Evolutionary conservation across 2,329 filamentous ascomycete species (phyloP).

Genomic region (Fusarium abutilonis): DNA sequence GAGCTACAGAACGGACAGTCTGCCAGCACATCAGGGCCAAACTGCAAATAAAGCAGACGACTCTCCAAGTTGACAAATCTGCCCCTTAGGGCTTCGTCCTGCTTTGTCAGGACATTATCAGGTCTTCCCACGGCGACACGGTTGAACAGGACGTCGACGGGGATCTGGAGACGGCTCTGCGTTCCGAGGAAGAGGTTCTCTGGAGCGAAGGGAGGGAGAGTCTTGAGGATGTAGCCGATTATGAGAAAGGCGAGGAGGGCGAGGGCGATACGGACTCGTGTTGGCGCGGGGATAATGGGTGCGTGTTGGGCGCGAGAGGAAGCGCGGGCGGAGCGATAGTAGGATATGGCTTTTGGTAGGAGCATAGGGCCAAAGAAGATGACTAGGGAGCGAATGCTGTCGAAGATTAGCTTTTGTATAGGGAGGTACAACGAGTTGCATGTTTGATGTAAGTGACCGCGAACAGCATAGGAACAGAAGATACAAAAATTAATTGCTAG

Average conservation of each 20-base stretch:
- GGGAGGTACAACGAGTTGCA: not conserved
- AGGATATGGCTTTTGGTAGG: conserved; percentile 71
- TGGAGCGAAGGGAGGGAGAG: conserved; percentile 73
- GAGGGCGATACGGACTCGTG: conserved; percentile 65
- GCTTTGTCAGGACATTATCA: conserved; percentile 57
- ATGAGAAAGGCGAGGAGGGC: conserved; percentile 65
- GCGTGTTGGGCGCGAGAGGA: conserved; percentile 57
- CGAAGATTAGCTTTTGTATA: conserved; percentile 19
- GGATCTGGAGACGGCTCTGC: conserved; percentile 82
- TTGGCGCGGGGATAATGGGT: conserved; percentile 65
- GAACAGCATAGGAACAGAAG: not conserved
- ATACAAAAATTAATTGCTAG: not conserved
- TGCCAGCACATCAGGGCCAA: conserved; percentile 77
- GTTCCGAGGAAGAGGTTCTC: conserved; percentile 85
- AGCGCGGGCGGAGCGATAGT: conserved; percentile 67
- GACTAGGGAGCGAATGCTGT: conserved; percentile 64
- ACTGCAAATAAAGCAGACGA: conserved; percentile 83
- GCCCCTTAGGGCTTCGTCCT: conserved; percentile 72
- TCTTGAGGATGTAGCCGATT: conserved; percentile 62
- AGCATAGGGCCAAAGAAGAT: conserved; percentile 77
- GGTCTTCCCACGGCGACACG: conserved; percentile 71
- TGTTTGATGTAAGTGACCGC: conserved; percentile 9
- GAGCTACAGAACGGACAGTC: conserved; percentile 83
- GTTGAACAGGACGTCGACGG: conserved; percentile 84
- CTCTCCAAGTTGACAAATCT: conserved; percentile 77